These are phyloP conservation scores for Saccharomyces pastorianus DNA, from an alignment of 1,139 yeast species.

Conservation along the genomic window DNA sequence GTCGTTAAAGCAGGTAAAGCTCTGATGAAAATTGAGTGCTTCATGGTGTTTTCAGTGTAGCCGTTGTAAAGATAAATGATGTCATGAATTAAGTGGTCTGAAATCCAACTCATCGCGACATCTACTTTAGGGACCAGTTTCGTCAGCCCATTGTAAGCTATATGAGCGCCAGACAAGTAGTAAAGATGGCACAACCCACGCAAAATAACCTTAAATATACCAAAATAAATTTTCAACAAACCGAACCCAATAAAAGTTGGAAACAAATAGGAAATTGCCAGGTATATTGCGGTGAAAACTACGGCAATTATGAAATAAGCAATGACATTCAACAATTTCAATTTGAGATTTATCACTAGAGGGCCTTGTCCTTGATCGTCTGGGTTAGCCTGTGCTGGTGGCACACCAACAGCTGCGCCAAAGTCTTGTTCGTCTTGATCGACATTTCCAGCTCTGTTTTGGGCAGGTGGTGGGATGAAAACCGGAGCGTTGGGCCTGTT, in stretches of 20 bases:
- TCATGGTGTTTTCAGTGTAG: constrained; percentile 16
- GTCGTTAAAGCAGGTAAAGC: constrained; percentile 41
- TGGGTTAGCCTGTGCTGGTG: constrained; percentile 7
- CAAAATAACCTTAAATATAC: constrained; percentile 8
- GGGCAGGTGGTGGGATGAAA: constrained; percentile 4
- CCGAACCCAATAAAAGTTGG: constrained; percentile 46
- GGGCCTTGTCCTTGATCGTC: constrained; percentile 18
- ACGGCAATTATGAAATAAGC: constrained; percentile 35
- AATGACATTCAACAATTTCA: constrained; percentile 18
- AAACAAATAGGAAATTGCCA: constrained; percentile 43
- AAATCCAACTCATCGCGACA: constrained; percentile 6
- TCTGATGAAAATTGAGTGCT: constrained; percentile 20
- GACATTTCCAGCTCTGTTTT: constrained; percentile 2
- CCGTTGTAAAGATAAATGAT: constrained; percentile 12
- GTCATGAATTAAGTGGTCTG: constrained; percentile 4
- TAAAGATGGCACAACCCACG: constrained; percentile 13
- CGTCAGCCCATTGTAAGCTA: constrained; percentile 4
- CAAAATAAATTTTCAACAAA: constrained; percentile 16
- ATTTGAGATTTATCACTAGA: constrained; percentile 21
- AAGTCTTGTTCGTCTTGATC: constrained; percentile 3
- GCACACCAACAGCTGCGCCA: neutral
- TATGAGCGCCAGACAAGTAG: neutral
- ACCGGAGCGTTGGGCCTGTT: constrained; percentile 6
- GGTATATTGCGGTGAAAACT: constrained; percentile 37
- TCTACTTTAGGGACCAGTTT: constrained; percentile 8